Conservation (phyloP, 108 stramenopile species). For the Cyclotella atomus region DNA sequence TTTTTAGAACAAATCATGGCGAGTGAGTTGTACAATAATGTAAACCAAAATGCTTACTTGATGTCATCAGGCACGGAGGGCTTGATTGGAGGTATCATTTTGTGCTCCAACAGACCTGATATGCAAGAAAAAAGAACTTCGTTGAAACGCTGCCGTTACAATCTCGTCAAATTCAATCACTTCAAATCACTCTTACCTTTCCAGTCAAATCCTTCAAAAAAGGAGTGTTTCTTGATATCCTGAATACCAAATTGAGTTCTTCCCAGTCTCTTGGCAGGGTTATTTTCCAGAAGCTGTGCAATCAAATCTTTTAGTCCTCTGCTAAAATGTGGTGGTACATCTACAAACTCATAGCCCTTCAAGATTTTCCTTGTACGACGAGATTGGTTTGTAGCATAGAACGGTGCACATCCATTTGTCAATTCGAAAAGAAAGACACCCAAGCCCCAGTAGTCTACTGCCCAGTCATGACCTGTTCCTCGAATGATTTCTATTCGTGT, state of each 20-base stretch:
- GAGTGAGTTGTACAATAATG: no score
- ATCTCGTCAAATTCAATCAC: not conserved
- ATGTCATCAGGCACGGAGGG: constrained; percentile 17
- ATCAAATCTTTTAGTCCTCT: constrained; percentile 62
- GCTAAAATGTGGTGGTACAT: constrained; percentile 44
- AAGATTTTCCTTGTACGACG: constrained; percentile 36
- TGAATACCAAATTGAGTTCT: constrained; percentile 53
- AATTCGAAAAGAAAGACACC: constrained; percentile 68
- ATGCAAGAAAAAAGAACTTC: not conserved
- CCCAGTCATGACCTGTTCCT: constrained; percentile 74
- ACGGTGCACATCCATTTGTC: constrained; percentile 66
- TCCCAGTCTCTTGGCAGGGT: constrained; percentile 69
- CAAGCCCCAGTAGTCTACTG: constrained; percentile 73
- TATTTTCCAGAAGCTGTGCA: constrained; percentile 59
- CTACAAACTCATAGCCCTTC: constrained; percentile 32
- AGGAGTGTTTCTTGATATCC: constrained; percentile 44
- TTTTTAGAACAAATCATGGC: no score
- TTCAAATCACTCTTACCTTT: constrained; percentile 14
- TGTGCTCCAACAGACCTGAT: constrained; percentile 9
- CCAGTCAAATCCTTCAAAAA: constrained; percentile 54
- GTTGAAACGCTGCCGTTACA: not conserved
- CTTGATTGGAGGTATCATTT: constrained; percentile 6
- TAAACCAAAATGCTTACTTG: constrained; percentile 2
- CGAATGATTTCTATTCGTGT: constrained; percentile 59
- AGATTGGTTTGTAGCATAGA: constrained; percentile 42